Evolutionary conservation across 2,329 filamentous ascomycete genomes (phyloP).

Genomic region (Huntiella moniliformis): DNA sequence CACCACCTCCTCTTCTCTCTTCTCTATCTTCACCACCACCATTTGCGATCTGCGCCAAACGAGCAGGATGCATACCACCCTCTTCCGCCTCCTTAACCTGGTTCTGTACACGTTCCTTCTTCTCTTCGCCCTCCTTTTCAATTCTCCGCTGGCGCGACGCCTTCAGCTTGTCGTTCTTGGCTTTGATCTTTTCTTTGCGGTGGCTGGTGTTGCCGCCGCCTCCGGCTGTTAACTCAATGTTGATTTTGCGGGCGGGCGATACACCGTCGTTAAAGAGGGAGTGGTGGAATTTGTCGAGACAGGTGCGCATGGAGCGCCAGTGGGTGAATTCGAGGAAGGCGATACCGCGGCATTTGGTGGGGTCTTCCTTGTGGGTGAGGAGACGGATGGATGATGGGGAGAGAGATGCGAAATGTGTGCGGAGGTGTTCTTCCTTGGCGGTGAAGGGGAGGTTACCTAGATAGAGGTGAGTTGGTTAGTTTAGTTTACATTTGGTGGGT

Average conservation of each 20-base stretch:
- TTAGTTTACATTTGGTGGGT: constrained; percentile 14
- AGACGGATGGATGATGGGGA: constrained; percentile 53
- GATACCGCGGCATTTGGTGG: constrained; percentile 50
- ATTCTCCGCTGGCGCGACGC: constrained; percentile 37
- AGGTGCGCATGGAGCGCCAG: constrained; percentile 82
- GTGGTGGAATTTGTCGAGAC: constrained; percentile 80
- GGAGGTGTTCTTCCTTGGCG: constrained; percentile 51
- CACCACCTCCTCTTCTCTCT: constrained; percentile 4
- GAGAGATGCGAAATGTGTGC: constrained; percentile 60
- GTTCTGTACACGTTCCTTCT: constrained; percentile 22
- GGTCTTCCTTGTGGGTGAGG: constrained; percentile 45
- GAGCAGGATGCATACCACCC: constrained; percentile 32
- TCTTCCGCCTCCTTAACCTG: constrained; percentile 14
- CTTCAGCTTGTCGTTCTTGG: constrained; percentile 72
- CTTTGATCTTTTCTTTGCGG: constrained; percentile 57
- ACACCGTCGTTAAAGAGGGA: constrained; percentile 46
- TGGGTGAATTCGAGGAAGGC: constrained; percentile 80
- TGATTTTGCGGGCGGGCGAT: constrained; percentile 52
- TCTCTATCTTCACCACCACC: constrained; percentile 1
- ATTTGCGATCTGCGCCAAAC: constrained; percentile 19
- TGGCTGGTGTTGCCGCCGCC: constrained; percentile 62
- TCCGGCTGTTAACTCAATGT: constrained; percentile 80
- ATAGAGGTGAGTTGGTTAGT: constrained; percentile 18
- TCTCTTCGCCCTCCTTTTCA: constrained; percentile 26
- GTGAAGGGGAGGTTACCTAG: constrained; percentile 72